These are phyloP conservation scores for Coniochaeta hoffmannii DNA, from an alignment of 2,329 filamentous ascomycete species.

Conservation along the genomic window DNA sequence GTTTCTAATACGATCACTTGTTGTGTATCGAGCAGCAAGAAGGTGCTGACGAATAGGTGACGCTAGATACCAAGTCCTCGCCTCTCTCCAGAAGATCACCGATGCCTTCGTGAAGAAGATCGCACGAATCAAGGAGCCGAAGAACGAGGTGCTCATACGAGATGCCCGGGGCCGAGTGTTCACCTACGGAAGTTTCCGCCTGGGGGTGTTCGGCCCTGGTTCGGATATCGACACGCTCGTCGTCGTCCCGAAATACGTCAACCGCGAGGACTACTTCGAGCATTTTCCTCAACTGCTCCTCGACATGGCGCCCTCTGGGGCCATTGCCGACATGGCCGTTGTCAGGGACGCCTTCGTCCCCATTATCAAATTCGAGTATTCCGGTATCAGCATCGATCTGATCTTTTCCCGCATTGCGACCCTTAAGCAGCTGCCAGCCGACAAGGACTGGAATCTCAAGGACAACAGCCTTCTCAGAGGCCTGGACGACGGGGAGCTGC, in stretches of 20 bases:
- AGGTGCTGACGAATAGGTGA: neutral
- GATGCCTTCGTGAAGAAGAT: constrained; percentile 83
- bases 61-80: constrained; percentile 61
- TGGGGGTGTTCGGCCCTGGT: constrained; percentile 89
- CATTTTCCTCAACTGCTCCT: constrained; percentile 76
- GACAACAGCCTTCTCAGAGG: constrained; percentile 82
- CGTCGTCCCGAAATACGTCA: constrained; percentile 83
- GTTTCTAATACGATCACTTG: constrained; percentile 7
- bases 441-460: constrained; percentile 64
- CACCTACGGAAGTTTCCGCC: constrained; percentile 89
- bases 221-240: constrained; percentile 98
- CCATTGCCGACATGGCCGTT: constrained; percentile 76
- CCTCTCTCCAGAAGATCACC: constrained; percentile 70
- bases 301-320: constrained; percentile 66
- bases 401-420: constrained; percentile 74
- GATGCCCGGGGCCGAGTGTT: constrained; percentile 88
- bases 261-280: constrained; percentile 85
- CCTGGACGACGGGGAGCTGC: constrained; percentile 76
- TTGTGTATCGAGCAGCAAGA: neutral
- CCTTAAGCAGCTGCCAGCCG: constrained; percentile 60
- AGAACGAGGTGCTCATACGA: constrained; percentile 71
- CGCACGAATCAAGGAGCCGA: constrained; percentile 60
- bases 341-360: constrained; percentile 91
- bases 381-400: constrained; percentile 87
- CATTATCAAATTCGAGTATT: constrained; percentile 94